Percentiles rank a stretch among this genome's conserved stretches.
phyloP scores from a whole-genome alignment of 75 land plant genomes.

The Chamaecyparis obtusa region DNA sequence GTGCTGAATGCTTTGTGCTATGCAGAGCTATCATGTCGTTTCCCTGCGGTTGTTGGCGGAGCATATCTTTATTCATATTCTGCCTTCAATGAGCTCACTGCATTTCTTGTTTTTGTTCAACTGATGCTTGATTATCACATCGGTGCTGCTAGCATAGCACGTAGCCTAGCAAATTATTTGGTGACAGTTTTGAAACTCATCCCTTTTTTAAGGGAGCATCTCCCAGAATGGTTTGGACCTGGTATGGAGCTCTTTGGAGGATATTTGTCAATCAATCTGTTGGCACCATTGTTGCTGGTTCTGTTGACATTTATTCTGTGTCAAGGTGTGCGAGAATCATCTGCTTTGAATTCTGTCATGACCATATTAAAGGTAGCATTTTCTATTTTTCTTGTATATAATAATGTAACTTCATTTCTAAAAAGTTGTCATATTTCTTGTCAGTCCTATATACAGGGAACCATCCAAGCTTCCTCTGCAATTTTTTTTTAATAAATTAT shows the following conservation, averaged over 20 bases:
- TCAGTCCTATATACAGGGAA: background rate
- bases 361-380: constrained; percentile 71
- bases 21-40: constrained; percentile 88
- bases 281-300: constrained; percentile 76
- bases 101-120: constrained; percentile 91
- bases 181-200: constrained; percentile 42
- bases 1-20: constrained; percentile 91
- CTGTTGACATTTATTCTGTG: constrained; percentile 79
- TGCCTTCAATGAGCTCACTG: constrained; percentile 92
- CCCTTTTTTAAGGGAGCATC: constrained; percentile 42
- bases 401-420: background rate
- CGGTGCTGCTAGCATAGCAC: constrained; percentile 94
- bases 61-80: constrained; percentile 87
- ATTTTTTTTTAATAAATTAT: too few species aligned
- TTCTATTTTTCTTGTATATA: background rate
- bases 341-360: constrained; percentile 79
- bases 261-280: constrained; percentile 70
- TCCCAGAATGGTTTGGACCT: constrained; percentile 81
- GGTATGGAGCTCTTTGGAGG: constrained; percentile 67
- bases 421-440: background rate
- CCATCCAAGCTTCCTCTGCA: background rate
- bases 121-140: constrained; percentile 96
- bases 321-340: constrained; percentile 82
- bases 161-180: constrained; percentile 89
- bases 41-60: constrained; percentile 97